phyloP scores from a whole-genome alignment of 768 basidiomycete genomes.

The Tylopilus subfusipes region DNA sequence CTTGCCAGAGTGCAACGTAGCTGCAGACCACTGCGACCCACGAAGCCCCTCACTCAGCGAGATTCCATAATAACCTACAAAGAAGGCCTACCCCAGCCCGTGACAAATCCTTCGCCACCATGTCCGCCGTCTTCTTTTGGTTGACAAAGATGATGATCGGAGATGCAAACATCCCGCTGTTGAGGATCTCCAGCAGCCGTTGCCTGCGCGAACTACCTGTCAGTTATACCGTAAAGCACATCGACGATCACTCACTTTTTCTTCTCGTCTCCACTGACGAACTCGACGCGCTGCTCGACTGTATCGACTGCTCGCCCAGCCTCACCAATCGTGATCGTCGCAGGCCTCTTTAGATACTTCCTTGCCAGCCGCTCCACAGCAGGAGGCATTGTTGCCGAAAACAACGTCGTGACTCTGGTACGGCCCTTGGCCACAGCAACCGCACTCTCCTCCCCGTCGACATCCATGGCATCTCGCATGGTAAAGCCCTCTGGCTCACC shows the following conservation, averaged over 20 bases:
- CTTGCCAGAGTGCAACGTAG: slow-evolving; percentile 95
- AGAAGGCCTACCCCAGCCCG: slow-evolving; percentile 73
- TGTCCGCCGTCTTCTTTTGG: slow-evolving; percentile 98
- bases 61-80: neutral
- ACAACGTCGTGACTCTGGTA: slow-evolving; percentile 90
- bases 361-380: slow-evolving; percentile 93
- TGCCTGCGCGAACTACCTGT: slow-evolving; percentile 46
- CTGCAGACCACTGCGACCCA: slow-evolving; percentile 69
- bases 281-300: slow-evolving; percentile 94
- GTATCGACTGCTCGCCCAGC: slow-evolving; percentile 98
- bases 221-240: neutral
- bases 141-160: slow-evolving; percentile 99
- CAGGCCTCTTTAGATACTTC: slow-evolving; percentile 91
- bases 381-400: slow-evolving; percentile 98
- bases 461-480: slow-evolving; percentile 63
- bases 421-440: slow-evolving; percentile 52
- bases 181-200: slow-evolving; percentile 86
- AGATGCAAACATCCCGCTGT: slow-evolving; percentile 74
- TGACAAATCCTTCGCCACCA: slow-evolving; percentile 92
- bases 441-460: slow-evolving; percentile 63
- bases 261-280: slow-evolving; percentile 90
- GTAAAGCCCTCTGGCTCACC: slow-evolving; percentile 51
- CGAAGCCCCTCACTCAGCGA: slow-evolving; percentile 1
- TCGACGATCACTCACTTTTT: slow-evolving; percentile 68
- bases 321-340: slow-evolving; percentile 96